These are phyloP conservation scores for Dendrocalamus sinicus DNA, from an alignment of 176 grass and related monocot species.

Conservation along the genomic window DNA sequence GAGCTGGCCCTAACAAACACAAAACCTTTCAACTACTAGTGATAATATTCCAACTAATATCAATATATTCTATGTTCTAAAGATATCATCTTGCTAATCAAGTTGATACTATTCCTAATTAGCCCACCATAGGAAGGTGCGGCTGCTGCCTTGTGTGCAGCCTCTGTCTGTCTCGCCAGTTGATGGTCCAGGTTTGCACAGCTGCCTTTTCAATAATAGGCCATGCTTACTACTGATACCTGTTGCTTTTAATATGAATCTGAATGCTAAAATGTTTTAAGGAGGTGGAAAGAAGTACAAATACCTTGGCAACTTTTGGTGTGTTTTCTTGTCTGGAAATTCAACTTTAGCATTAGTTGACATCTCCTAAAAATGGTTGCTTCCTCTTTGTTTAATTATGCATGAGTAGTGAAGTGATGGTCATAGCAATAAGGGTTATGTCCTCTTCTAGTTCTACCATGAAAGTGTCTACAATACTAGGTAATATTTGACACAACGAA, in stretches of 20 bases:
- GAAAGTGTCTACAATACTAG: not conserved
- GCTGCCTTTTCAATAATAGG: not conserved
- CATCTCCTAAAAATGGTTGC: not conserved
- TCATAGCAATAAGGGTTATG: not conserved
- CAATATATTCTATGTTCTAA: too few relatives aligned
- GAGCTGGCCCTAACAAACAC: too few relatives aligned
- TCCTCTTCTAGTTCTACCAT: not conserved
- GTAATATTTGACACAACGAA: not conserved
- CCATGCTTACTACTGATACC: not conserved
- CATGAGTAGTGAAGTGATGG: not conserved
- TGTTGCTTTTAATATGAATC: not conserved
- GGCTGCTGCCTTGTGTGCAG: conserved; percentile 6
- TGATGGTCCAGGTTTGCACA: conserved; percentile 88
- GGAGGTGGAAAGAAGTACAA: conserved; percentile 65
- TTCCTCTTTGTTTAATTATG: not conserved
- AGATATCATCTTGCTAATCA: too few relatives aligned
- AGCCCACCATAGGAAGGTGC: too few relatives aligned
- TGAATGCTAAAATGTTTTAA: not conserved
- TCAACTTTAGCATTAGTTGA: not conserved
- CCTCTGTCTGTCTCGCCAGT: conserved; percentile 62
- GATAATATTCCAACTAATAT: too few relatives aligned
- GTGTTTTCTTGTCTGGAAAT: conserved; percentile 17
- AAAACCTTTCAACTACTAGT: too few relatives aligned
- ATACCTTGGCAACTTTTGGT: conserved; percentile 75
- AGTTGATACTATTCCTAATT: too few relatives aligned